Base-by-base conservation (phyloP, 2,329 filamentous ascomycete species). In the Peltaster fructicola region DNA sequence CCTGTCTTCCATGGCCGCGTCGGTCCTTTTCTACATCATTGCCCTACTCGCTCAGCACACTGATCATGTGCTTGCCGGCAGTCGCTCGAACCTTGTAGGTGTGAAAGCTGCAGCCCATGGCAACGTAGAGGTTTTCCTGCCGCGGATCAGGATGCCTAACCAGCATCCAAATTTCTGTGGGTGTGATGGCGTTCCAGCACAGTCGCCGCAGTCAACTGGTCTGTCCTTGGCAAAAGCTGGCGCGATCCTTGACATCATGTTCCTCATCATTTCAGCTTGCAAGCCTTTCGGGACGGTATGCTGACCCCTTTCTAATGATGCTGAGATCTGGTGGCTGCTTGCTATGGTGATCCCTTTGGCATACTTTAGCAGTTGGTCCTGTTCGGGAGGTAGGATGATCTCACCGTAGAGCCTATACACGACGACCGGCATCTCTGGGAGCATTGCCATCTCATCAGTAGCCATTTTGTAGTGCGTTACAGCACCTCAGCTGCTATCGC, bases 51-150 rank as follows among this genome's bases (percentile, higher is more conserved):
- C 40, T 34, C 8, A 54, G 22, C 0, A 53, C 39, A 16, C 65
- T 55, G 15, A 55, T 50, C 29, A 68, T 53, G 43, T 73, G 73
- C 30, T 63, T 60, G 3, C 69, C 68, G 33, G 71, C 63, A 13
- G 62, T 63, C 1, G 68, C 68, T 14, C 74, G 50, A 39, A 77
- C 43, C 43, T 74, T 73, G 59, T 63, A 73, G 15, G 63, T 61
- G 40, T 74, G 69, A 33, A 73, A 70, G 8, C 66, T 72, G 2
- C 70, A 69, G 8, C 65, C 68, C 1, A 63, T 64, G 1, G 68
- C 69, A 13, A 76, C 43, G 43, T 63, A 72, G 8, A 75, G 45
- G 30, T 65, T 65, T 43, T 42, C 11, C 40, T 62, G 36, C 7
- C 55, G 47, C 5, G 54, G 45, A 31, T 66, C 54, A 3, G 65